Evolutionary conservation across 768 basidiomycete species (phyloP).

Genomic region (Lentinula edodes): DNA sequence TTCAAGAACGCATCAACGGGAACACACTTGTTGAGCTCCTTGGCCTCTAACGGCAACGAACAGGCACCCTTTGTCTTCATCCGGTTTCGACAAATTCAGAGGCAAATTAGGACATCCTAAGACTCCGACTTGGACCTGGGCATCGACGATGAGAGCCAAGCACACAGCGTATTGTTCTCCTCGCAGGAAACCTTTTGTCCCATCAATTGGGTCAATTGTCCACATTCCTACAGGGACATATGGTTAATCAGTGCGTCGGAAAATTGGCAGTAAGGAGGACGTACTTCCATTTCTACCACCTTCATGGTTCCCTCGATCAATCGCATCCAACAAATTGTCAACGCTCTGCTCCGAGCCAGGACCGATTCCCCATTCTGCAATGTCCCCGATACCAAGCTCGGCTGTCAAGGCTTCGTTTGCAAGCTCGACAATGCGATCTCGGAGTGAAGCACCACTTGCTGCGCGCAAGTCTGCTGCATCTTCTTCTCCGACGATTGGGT

Average conservation of each 20-base stretch:
- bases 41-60: slow-evolving; percentile 86
- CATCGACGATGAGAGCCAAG: slow-evolving; percentile 75
- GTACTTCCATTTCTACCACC: slow-evolving; percentile 72
- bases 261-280: slow-evolving; percentile 23
- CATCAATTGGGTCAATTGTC: slow-evolving; percentile 89
- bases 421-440: slow-evolving; percentile 69
- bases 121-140: slow-evolving; percentile 74
- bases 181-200: slow-evolving; percentile 89
- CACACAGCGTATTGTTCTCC: slow-evolving; percentile 94
- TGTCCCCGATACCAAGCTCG: slow-evolving; percentile 52
- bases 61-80: slow-evolving; percentile 67
- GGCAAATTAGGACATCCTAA: slow-evolving; percentile 93
- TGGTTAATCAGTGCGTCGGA: neutral
- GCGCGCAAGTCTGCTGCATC: slow-evolving; percentile 74
- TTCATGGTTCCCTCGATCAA: slow-evolving; percentile 74
- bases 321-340: slow-evolving; percentile 70
- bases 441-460: slow-evolving; percentile 36
- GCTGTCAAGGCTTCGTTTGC: slow-evolving; percentile 73
- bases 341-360: slow-evolving; percentile 46
- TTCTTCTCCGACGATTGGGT: slow-evolving; percentile 93
- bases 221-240: slow-evolving; percentile 55
- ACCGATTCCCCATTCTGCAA: slow-evolving; percentile 67
- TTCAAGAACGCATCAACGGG: neutral
- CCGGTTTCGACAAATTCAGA: slow-evolving; percentile 42
- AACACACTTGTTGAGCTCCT: slow-evolving; percentile 66